These are phyloP conservation scores for Tuber indicum DNA, from an alignment of 495 filamentous ascomycete genomes.

Conservation along the genomic window DNA sequence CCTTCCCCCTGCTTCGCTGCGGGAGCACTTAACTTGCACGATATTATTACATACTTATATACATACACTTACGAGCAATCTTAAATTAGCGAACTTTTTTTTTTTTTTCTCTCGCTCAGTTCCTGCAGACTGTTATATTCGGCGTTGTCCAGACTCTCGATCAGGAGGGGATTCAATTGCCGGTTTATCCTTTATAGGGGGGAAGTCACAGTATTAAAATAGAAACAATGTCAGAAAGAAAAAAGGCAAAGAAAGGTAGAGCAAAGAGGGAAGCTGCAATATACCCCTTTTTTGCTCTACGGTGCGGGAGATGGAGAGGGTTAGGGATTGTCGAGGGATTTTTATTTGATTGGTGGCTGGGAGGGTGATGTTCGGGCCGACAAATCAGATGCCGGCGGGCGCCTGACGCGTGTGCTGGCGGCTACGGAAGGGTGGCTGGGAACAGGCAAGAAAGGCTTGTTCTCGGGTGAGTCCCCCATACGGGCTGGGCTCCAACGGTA, in stretches of 20 bases:
- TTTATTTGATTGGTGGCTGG: conserved; percentile 3
- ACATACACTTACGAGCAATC: neutral
- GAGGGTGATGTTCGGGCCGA: conserved; percentile 1
- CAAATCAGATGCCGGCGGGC: conserved; percentile 1
- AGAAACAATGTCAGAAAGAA: neutral
- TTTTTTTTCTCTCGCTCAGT: neutral
- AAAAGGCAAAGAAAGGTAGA: neutral
- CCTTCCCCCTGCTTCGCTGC: neutral
- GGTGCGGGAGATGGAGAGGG: neutral
- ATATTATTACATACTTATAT: neutral
- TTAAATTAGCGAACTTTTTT: neutral
- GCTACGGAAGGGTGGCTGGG: neutral
- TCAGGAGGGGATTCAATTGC: neutral
- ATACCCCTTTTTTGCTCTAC: conserved; percentile 1
- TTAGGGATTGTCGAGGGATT: neutral
- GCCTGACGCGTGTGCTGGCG: neutral
- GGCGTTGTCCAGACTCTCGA: neutral
- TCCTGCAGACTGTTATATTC: neutral
- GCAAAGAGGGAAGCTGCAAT: neutral
- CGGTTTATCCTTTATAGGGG: neutral
- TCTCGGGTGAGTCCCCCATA: neutral
- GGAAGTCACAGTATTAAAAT: neutral
- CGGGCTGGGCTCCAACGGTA: neutral
- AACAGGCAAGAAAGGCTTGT: neutral
- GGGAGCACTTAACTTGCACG: neutral